Base-by-base conservation (phyloP, 164 flowering plant species). In the Piper longum region DNA sequence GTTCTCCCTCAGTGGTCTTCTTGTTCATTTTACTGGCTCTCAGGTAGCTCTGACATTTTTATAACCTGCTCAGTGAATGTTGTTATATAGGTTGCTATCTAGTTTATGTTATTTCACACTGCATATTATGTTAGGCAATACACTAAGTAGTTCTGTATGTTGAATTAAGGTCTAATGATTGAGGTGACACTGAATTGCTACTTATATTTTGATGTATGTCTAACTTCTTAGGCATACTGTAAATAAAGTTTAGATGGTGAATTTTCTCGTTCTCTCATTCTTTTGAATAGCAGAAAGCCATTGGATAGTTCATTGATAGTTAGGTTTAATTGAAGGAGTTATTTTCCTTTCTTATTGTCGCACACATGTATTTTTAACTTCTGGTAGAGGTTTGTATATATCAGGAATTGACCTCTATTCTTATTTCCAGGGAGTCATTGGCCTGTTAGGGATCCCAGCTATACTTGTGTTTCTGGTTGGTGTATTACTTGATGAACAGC, bases 1-100 rank as follows among this genome's bases (percentile, higher is more conserved):
- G 26, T 95, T 77, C 77, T 80, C 80, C 57, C 44, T 87, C 43
- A 91, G 99, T 61, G 99, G 99, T 44, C 70, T 91, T 56, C 79
- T 93, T 67, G 95, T 90, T 66, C 91, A 87, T 76, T 74, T 81
- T 41, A 73, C 90, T 26, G 96, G 99, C 75, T 82, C 99, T 19
- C 79, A 76, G 95, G 99, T 93, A 43, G 4, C 17, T 42, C 36
- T 26, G 36, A 26, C 36, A 42, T 5, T 5, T 60, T n/a, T 18
- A 57, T 9, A 26, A 26, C 36, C 36, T 26, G 36, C 36, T 26
- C 36, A 26, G 36, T 26, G 36, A 26, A 26, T 26, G 36, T 26
- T 26, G 36, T 26, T 26, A 26, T 26, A 26, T 26, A 26, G 36
- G 36, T 26, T 26, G 36, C 36, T 26, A 26, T 26, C 1, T 26